Conservation (phyloP, 768 basidiomycete species). For the Boletus sp. region DNA sequence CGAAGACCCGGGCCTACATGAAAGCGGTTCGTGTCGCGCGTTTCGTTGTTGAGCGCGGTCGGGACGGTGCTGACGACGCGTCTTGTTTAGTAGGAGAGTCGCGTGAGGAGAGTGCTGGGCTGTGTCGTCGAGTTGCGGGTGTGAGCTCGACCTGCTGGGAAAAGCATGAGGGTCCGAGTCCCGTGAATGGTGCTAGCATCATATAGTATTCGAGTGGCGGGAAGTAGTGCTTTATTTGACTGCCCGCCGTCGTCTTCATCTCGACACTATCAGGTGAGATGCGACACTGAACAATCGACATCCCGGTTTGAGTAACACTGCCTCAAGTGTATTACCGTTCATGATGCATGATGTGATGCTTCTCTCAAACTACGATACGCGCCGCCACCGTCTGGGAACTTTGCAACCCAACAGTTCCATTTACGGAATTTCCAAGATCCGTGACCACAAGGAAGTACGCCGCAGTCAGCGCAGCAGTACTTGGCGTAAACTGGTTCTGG, state of each 20-base stretch:
- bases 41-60: not conserved
- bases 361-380: not conserved
- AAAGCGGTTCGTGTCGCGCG: conserved; percentile 24
- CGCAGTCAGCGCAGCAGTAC: too few species aligned
- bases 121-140: conserved; percentile 18
- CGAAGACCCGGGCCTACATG: conserved; percentile 13
- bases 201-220: not conserved
- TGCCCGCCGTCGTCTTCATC: not conserved
- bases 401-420: not conserved
- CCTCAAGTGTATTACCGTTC: too few species aligned
- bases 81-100: conserved; percentile 13
- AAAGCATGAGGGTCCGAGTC: not conserved
- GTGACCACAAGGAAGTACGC: not conserved
- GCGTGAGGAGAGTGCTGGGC: conserved; percentile 5
- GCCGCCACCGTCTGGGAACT: not conserved
- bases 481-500: too few species aligned
- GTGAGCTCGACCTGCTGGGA: not conserved
- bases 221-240: not conserved
- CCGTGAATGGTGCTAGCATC: not conserved
- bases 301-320: too few species aligned
- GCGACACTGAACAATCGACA: too few species aligned
- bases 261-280: not conserved
- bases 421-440: too few species aligned
- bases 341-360: not conserved
- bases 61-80: conserved; percentile 1